Evolutionary conservation across 805 yeast genomes (phyloP).

Genomic region (Cyberlindnera suaveolens): DNA sequence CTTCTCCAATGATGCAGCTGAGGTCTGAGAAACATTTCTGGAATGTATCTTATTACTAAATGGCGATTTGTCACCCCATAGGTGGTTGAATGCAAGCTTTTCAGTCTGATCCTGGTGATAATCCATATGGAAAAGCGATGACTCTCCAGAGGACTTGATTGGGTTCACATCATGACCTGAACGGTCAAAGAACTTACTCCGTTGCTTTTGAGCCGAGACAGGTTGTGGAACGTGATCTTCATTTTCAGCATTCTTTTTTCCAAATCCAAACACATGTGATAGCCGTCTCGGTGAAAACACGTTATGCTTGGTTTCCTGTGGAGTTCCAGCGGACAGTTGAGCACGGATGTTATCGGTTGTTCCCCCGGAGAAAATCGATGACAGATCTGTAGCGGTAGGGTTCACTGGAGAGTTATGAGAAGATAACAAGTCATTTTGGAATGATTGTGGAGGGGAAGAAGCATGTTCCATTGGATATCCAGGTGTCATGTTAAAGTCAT

Average conservation of each 20-base stretch:
- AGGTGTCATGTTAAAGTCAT: conserved; percentile 14
- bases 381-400: conserved; percentile 18
- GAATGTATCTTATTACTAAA: conserved; percentile 5
- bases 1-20: conserved; percentile 10
- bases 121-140: conserved; percentile 2
- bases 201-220: conserved; percentile 10
- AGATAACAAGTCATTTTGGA: conserved; percentile 16
- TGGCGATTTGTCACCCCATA: conserved; percentile 14
- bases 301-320: conserved; percentile 5
- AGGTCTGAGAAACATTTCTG: conserved; percentile 12
- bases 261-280: conserved; percentile 25
- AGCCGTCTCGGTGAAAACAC: conserved; percentile 26
- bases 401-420: conserved; percentile 18
- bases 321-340: background rate
- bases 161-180: background rate
- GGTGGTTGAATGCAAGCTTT: conserved; percentile 7
- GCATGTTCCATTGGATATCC: conserved; percentile 13
- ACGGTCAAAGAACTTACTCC: conserved; percentile 19
- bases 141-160: conserved; percentile 1
- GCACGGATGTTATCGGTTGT: conserved; percentile 7
- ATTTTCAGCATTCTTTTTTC: conserved; percentile 13
- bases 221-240: background rate
- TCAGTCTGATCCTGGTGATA: conserved; percentile 1
- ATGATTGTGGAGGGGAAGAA: conserved; percentile 16
- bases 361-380: conserved; percentile 20